Conservation (phyloP, 177 flowering plant genomes). For the Telopea speciosissima region DNA sequence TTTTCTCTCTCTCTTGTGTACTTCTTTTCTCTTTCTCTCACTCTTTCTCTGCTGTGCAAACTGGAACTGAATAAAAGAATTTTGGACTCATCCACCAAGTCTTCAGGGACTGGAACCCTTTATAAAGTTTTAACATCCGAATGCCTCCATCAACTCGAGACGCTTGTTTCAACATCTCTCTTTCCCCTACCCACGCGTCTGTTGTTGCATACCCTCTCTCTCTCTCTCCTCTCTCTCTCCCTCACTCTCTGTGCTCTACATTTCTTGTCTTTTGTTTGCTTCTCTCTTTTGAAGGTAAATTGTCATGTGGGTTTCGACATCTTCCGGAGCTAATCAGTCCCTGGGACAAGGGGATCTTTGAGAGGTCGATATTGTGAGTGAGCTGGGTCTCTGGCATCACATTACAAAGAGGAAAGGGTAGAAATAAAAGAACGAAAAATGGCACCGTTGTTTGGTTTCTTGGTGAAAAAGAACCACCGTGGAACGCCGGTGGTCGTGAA, state of each 20-base stretch:
- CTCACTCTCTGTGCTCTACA: constrained; percentile 10
- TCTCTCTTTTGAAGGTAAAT: constrained; percentile 16
- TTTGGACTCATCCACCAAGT: constrained; percentile 22
- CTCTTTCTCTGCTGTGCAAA: constrained; percentile 21
- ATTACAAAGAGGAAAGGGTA: background rate
- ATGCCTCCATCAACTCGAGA: no score
- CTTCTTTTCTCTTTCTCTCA: constrained; percentile 7
- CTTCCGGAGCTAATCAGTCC: no score
- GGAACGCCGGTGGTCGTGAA: constrained; percentile 82
- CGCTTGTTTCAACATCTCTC: no score
- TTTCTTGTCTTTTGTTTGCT: background rate
- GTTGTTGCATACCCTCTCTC: no score
- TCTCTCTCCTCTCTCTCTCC: no score
- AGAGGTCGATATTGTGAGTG: background rate
- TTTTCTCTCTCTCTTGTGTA: background rate
- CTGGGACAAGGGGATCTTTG: background rate
- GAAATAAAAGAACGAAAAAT: constrained; percentile 24
- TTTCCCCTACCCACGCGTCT: constrained; percentile 12
- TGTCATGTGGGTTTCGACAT: no score
- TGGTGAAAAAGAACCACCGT: constrained; percentile 52
- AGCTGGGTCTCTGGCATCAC: no score
- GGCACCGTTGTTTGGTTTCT: constrained; percentile 67
- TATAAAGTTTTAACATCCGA: no score
- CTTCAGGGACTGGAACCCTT: background rate
- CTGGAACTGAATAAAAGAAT: constrained; percentile 26